Conservation (phyloP, 2,329 filamentous ascomycete genomes). For the Ceratocystis diversiconidia region DNA sequence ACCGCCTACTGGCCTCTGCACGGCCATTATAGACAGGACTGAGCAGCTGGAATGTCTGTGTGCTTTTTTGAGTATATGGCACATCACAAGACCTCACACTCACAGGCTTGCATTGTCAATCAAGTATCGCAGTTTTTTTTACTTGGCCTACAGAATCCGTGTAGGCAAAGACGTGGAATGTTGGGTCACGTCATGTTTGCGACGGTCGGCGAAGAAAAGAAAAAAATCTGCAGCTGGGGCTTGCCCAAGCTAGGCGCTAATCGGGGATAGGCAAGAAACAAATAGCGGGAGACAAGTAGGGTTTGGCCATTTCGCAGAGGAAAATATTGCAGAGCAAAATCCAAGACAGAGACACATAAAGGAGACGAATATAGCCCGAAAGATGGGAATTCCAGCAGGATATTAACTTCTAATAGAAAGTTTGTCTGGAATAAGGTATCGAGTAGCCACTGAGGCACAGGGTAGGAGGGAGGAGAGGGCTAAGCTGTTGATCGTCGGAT, state of each 20-base stretch:
- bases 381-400: background rate
- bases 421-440: background rate
- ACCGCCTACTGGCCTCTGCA: background rate
- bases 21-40: background rate
- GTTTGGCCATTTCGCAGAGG: background rate
- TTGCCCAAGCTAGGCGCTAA: no score
- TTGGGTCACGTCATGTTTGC: background rate
- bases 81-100: background rate
- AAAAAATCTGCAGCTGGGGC: background rate
- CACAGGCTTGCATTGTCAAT: background rate
- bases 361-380: background rate
- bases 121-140: background rate
- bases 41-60: background rate
- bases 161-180: background rate
- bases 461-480: background rate
- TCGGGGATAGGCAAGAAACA: background rate
- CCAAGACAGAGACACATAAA: background rate
- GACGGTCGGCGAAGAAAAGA: background rate
- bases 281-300: background rate
- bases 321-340: background rate
- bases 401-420: background rate
- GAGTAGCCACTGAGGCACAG: background rate
- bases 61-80: background rate
- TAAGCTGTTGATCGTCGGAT: background rate
- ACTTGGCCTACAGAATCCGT: background rate